phyloP scores from a whole-genome alignment of 208 protist genomes.

The Trypanosoma platydactyli region DNA sequence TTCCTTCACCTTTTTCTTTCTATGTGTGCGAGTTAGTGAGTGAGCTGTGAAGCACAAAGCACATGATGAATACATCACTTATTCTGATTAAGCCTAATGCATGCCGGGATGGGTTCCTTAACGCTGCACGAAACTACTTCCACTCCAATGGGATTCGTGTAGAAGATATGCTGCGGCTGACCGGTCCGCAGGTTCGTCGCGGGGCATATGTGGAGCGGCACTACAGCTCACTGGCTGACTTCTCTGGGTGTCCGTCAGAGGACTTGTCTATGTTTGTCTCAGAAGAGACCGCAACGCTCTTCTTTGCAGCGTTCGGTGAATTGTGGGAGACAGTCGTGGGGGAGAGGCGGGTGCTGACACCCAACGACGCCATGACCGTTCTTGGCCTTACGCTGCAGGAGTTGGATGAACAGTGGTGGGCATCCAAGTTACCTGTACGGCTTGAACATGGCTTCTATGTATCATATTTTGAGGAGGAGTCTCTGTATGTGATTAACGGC shows the following conservation, averaged over 20 bases:
- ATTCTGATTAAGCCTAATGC: slow-evolving; percentile 65
- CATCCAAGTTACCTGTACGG: slow-evolving; percentile 21
- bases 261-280: slow-evolving; percentile 35
- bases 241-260: slow-evolving; percentile 38
- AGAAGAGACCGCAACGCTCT: slow-evolving; percentile 45
- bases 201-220: slow-evolving; percentile 60
- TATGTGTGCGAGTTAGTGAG: not conserved
- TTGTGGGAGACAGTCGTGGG: slow-evolving; percentile 65
- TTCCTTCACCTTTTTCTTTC: not conserved
- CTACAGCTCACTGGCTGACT: slow-evolving; percentile 49
- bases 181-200: slow-evolving; percentile 35
- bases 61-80: slow-evolving; percentile 54
- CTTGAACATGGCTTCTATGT: slow-evolving; percentile 52
- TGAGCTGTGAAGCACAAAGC: not conserved
- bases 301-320: slow-evolving; percentile 57
- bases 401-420: slow-evolving; percentile 45
- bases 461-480: slow-evolving; percentile 32
- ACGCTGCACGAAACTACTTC: slow-evolving; percentile 35
- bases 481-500: slow-evolving; percentile 78
- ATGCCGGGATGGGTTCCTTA: slow-evolving; percentile 40
- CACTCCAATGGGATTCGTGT: slow-evolving; percentile 35
- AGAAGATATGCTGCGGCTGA: slow-evolving; percentile 45
- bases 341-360: slow-evolving; percentile 58
- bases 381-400: slow-evolving; percentile 34
- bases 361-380: slow-evolving; percentile 47